Evolutionary conservation across 2,329 filamentous ascomycete genomes (phyloP).

Genomic region (Dendrostoma leiphaemia): DNA sequence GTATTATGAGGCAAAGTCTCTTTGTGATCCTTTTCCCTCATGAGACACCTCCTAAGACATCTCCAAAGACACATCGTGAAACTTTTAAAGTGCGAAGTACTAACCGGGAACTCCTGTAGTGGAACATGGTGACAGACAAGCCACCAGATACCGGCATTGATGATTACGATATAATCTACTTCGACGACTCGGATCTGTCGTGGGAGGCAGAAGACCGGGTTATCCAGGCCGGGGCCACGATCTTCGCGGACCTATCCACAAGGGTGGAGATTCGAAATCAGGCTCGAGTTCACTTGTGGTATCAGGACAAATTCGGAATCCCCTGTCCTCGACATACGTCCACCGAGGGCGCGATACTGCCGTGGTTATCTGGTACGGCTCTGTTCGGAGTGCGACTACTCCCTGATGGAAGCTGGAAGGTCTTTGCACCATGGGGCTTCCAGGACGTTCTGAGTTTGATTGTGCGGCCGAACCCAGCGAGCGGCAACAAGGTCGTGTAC

Average conservation of each 20-base stretch:
- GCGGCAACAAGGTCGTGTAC: constrained; percentile 28
- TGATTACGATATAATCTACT: constrained; percentile 38
- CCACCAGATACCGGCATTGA: constrained; percentile 32
- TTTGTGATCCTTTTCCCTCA: no score
- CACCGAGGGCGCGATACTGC: constrained; percentile 31
- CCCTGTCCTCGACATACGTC: constrained; percentile 29
- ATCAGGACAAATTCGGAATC: constrained; percentile 29
- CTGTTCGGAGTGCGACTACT: constrained; percentile 30
- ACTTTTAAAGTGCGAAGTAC: no score
- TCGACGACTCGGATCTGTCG: constrained; percentile 31
- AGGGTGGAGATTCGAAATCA: constrained; percentile 38
- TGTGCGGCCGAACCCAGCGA: constrained; percentile 30
- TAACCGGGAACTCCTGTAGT: no score
- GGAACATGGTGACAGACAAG: constrained; percentile 30
- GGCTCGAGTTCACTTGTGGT: constrained; percentile 38
- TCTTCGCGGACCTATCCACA: constrained; percentile 30
- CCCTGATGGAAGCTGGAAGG: constrained; percentile 27
- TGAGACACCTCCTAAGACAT: no score
- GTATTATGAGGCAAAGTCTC: no score
- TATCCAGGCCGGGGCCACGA: constrained; percentile 28
- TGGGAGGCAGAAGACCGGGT: constrained; percentile 35
- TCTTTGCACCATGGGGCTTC: constrained; percentile 34
- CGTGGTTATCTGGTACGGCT: constrained; percentile 35
- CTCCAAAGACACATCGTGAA: no score
- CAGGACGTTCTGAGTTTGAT: constrained; percentile 34